Conservation (phyloP, 768 basidiomycete genomes). For the Agaricus subrufescens region DNA sequence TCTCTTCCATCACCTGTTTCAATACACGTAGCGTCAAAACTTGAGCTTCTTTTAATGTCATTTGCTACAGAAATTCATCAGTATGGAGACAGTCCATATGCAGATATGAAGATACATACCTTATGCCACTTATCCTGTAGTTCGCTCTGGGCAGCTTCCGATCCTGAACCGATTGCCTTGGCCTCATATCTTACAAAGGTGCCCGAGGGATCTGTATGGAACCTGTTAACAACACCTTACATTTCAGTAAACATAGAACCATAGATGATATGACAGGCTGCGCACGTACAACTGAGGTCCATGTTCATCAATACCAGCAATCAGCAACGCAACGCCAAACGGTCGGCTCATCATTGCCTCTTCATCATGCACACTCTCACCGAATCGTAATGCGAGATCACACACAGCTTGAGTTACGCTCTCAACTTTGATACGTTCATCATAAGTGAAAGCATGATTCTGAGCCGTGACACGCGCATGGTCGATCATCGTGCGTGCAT, state of each 20-base stretch:
- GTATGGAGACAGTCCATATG: background rate
- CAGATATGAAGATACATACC: constrained; percentile 36
- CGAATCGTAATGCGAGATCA: constrained; percentile 93
- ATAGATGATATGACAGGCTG: background rate
- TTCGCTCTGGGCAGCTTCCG: constrained; percentile 95
- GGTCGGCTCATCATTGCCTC: constrained; percentile 99
- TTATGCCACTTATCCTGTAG: constrained; percentile 97
- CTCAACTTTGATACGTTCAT: constrained; percentile 96
- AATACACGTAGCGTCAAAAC: constrained; percentile 80
- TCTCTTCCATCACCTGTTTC: constrained; percentile 99
- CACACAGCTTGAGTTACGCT: constrained; percentile 98
- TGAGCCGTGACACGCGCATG: constrained; percentile 96
- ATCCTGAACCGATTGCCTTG: constrained; percentile 97
- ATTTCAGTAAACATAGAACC: background rate
- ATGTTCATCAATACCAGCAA: constrained; percentile 95
- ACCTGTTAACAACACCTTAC: constrained; percentile 42
- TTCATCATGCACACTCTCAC: constrained; percentile 98
- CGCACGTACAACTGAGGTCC: constrained; percentile 89
- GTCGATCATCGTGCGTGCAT: constrained; percentile 99
- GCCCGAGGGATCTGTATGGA: constrained; percentile 97
- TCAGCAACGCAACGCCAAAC: constrained; percentile 95
- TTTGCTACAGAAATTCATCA: constrained; percentile 55
- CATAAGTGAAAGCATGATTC: constrained; percentile 94
- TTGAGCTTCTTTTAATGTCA: constrained; percentile 87
- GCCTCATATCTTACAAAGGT: constrained; percentile 97